A percentile compares a stretch with the other conserved stretches of the same genome.
phyloP scores from a whole-genome alignment of 2,329 filamentous ascomycete genomes.

The Epichloe festucae region DNA sequence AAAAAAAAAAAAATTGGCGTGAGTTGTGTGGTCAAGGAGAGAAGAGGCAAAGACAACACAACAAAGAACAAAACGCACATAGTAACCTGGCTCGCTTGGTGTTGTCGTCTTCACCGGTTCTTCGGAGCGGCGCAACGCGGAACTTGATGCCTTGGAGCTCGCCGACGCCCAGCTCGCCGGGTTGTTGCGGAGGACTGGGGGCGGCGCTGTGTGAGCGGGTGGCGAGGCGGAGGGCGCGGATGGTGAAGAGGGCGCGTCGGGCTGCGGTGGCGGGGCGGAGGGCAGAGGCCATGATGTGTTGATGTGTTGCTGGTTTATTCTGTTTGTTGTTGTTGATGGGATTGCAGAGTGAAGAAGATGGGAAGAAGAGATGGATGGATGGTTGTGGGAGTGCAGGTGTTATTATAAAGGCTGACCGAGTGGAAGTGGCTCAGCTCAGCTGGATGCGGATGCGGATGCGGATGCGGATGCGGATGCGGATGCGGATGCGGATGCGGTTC shows the following conservation, averaged over 20 bases:
- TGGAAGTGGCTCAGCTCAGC: too few species aligned
- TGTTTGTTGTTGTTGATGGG: too few species aligned
- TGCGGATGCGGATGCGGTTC: too few species aligned
- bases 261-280: constrained; percentile 9
- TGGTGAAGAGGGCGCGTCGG: background rate
- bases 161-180: constrained; percentile 59
- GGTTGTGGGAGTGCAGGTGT: background rate
- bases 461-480: too few species aligned
- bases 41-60: background rate
- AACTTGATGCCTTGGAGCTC: constrained; percentile 81
- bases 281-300: constrained; percentile 7
- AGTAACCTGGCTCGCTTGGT: constrained; percentile 82
- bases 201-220: background rate
- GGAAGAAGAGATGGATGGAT: background rate
- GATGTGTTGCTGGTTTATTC: background rate
- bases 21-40: background rate
- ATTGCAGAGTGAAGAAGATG: background rate
- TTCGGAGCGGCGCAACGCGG: constrained; percentile 76
- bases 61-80: constrained; percentile 31
- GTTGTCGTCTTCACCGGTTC: constrained; percentile 67
- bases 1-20: background rate
- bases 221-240: constrained; percentile 3
- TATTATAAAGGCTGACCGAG: background rate
- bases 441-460: too few species aligned
- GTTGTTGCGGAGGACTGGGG: background rate